These are phyloP conservation scores for Penicillium sp. DNA, from an alignment of 2,329 filamentous ascomycete species.

Conservation along the genomic window DNA sequence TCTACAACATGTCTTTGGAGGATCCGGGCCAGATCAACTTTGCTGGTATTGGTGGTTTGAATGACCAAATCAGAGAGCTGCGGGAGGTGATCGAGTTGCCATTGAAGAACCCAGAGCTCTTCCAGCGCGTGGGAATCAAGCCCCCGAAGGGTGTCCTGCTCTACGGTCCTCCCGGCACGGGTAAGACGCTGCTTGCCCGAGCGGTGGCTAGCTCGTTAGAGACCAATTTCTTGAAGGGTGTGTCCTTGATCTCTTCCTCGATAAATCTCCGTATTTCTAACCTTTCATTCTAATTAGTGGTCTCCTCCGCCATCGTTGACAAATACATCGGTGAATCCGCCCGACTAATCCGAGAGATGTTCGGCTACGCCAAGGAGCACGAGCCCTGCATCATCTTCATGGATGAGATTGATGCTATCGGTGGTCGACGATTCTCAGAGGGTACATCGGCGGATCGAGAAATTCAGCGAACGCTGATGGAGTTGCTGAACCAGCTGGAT, in stretches of 20 bases:
- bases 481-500: conserved; percentile 95
- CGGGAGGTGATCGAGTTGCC: conserved; percentile 97
- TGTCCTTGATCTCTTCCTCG: conserved; percentile 13
- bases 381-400: conserved; percentile 99
- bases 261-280: conserved; percentile 1
- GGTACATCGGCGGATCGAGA: conserved; percentile 96
- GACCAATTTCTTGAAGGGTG: conserved; percentile 97
- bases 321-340: conserved; percentile 99
- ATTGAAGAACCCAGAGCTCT: conserved; percentile 97
- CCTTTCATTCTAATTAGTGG: conserved; percentile 55
- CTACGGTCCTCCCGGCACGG: conserved; percentile 93
- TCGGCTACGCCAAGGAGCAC: conserved; percentile 98
- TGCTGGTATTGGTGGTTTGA: conserved; percentile 92
- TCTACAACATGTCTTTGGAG: conserved; percentile 99
- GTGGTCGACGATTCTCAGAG: conserved; percentile 91
- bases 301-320: conserved; percentile 97
- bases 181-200: conserved; percentile 89
- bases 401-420: conserved; percentile 99
- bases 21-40: conserved; percentile 98
- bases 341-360: conserved; percentile 97
- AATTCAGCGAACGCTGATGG: conserved; percentile 97
- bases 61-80: conserved; percentile 96
- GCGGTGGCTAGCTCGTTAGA: conserved; percentile 94
- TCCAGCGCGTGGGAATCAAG: conserved; percentile 95
- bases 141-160: conserved; percentile 94